phyloP scores from a whole-genome alignment of 2,329 filamentous ascomycete genomes.

The Stachybotrys elegans region DNA sequence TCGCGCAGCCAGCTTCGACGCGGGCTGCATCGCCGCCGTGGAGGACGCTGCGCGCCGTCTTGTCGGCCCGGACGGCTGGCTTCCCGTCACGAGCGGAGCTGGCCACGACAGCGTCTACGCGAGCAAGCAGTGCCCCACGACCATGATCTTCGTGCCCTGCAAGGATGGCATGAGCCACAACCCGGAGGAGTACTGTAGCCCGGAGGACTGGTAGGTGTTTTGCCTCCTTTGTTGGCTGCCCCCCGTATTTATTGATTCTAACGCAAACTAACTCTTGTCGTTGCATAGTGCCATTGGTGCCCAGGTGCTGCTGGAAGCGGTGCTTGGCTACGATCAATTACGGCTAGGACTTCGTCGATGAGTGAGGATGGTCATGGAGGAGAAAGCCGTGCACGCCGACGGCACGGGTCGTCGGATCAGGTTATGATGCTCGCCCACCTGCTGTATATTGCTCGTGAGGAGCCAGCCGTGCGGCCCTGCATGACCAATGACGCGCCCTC shows the following conservation, averaged over 20 bases:
- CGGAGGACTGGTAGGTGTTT: neutral
- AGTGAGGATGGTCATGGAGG: neutral
- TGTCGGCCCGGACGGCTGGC: slow-evolving; percentile 38
- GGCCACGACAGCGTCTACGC: slow-evolving; percentile 33
- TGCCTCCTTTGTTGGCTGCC: neutral
- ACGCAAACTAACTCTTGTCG: neutral
- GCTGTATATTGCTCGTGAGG: neutral
- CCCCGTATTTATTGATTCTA: no score
- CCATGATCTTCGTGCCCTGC: slow-evolving; percentile 28
- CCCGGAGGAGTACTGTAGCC: neutral
- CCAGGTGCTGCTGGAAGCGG: neutral
- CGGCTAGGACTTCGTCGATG: neutral
- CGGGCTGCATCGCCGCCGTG: slow-evolving; percentile 61
- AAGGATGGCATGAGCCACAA: neutral
- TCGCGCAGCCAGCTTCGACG: slow-evolving; percentile 57
- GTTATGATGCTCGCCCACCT: neutral
- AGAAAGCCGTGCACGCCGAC: no score
- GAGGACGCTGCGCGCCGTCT: slow-evolving; percentile 50
- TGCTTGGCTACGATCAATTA: neutral
- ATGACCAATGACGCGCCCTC: neutral
- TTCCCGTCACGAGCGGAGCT: slow-evolving; percentile 30
- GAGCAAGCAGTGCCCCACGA: slow-evolving; percentile 25
- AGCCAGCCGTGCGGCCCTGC: neutral
- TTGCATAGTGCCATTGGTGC: neutral
- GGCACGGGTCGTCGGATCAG: neutral